These are phyloP conservation scores for Obelidium mucronatum DNA, from an alignment of 192 early-diverging fungal species.

Conservation along the genomic window DNA sequence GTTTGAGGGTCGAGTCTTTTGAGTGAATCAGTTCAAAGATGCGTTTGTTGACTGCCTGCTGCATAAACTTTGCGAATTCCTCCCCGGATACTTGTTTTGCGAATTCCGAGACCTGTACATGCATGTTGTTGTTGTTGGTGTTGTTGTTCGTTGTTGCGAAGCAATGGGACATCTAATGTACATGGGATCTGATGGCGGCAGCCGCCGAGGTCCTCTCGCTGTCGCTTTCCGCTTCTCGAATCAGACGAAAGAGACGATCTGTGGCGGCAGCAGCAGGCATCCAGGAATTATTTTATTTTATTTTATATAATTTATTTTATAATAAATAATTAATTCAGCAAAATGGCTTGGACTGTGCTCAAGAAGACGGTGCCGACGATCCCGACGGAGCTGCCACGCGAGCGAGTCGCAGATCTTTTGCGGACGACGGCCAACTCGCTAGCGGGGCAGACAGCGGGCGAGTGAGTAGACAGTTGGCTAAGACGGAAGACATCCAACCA, in stretches of 20 bases:
- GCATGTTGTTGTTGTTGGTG: too few species aligned
- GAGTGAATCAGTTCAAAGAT: constrained; percentile 84
- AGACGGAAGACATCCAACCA: not conserved
- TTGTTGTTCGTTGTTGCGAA: too few species aligned
- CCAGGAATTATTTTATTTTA: too few species aligned
- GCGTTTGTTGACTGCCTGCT: constrained; percentile 76
- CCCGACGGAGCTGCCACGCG: not conserved
- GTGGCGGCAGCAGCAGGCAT: constrained; percentile 12
- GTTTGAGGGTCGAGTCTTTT: constrained; percentile 75
- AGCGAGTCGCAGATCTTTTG: not conserved
- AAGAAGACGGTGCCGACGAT: not conserved
- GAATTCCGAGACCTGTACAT: constrained; percentile 59
- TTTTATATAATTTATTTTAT: too few species aligned
- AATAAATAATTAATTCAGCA: too few species aligned
- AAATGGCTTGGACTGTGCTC: not conserved
- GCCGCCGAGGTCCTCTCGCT: not conserved
- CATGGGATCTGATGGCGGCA: not conserved
- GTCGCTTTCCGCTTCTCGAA: not conserved
- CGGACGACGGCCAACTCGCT: not conserved
- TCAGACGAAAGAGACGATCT: not conserved
- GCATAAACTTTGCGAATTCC: constrained; percentile 71
- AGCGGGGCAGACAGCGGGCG: not conserved
- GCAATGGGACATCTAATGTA: too few species aligned
- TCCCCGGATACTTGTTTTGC: constrained; percentile 77
- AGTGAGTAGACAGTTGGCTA: not conserved